Percentiles rank a stretch among this genome's conserved stretches.
phyloP scores from a whole-genome alignment of 23 red algal species.

The Agarophyton chilense region DNA sequence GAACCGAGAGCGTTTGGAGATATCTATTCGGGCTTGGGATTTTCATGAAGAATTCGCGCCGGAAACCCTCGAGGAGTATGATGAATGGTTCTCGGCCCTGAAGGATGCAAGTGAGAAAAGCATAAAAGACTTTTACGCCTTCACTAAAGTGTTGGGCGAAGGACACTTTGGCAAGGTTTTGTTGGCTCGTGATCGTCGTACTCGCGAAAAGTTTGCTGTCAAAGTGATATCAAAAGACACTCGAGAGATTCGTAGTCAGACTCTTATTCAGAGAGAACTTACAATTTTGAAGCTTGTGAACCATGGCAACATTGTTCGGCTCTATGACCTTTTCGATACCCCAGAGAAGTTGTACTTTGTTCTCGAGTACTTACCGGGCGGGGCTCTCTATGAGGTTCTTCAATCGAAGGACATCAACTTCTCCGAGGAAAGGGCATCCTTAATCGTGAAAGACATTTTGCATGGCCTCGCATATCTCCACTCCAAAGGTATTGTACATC shows the following conservation, averaged over 20 bases:
- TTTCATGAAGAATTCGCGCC: constrained; percentile 60
- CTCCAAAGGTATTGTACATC: constrained; percentile 87
- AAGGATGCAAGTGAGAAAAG: constrained; percentile 65
- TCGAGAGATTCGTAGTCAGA: constrained; percentile 53
- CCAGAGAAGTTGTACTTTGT: constrained; percentile 81
- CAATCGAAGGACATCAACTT: constrained; percentile 49
- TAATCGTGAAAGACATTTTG: constrained; percentile 81
- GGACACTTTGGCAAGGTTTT: constrained; percentile 86
- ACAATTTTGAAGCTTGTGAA: constrained; percentile 80
- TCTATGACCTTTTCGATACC: constrained; percentile 87
- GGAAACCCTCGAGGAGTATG: constrained; percentile 44
- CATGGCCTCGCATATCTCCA: constrained; percentile 88
- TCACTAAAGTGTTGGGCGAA: constrained; percentile 72
- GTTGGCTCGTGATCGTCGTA: constrained; percentile 75
- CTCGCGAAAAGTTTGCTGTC: constrained; percentile 83
- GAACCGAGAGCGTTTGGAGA: constrained; percentile 26
- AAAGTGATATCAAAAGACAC: constrained; percentile 80
- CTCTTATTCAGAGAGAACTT: constrained; percentile 82
- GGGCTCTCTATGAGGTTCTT: constrained; percentile 80
- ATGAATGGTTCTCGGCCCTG: constrained; percentile 62
- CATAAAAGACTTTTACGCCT: constrained; percentile 87
- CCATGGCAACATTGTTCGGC: constrained; percentile 76
- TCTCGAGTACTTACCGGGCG: constrained; percentile 83
- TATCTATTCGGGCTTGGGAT: constrained; percentile 51
- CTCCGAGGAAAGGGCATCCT: constrained; percentile 71